Evolutionary conservation across 2,329 filamentous ascomycete species (phyloP), one percentile per base, ranked within the genome.

Genomic region (Emergomyces orientalis): DNA sequence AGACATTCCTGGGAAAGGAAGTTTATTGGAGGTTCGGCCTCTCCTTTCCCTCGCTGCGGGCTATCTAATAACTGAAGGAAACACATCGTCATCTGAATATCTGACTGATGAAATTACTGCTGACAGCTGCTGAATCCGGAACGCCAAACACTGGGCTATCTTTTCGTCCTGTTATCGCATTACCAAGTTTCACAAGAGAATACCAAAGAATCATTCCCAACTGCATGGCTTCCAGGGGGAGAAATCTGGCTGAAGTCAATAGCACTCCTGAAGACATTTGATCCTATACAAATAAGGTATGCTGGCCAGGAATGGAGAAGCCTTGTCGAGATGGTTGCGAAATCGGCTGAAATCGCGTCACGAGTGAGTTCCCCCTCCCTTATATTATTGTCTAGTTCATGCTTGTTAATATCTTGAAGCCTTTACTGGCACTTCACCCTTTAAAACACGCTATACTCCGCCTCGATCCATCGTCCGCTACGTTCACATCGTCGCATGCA

Each of bases 131-230:
- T 86, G 63, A 78, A 87, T 67, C 85, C 86, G 25, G 72, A 79
- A 8, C 72, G 78, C 47, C 84, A 88, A 71, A 82, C 83, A 22
- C 78, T 88, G 65, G 77, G 83, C 9, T 88, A 86, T 72, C 74
- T 85, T 59, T 80, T 78, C 65, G 76, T 82, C 56, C 77, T 88
- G 45, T 72, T 78, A 56, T 76, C 78, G 39, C 79, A 81, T 65
- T 77, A 84, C 62, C 71, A 76, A 47, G 71, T 65, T 51, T 41
- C 69, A 39, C 70, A 76, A 68, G 72, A 76, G 67, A 71, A 70
- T 62, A 65, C 72, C 61, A 67, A 75, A 43, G 66, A 73, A 63
- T 67, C 67, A 39, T 67, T 77, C 6, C 71, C 76, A 8, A 74
- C 77, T 8, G 69, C 75, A 47, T 69, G 82, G 8, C 68, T 69